Evolutionary conservation across 768 basidiomycete species (phyloP), one percentile per base, ranked within the genome.

Genomic region (Nevesoporus exiguus): DNA sequence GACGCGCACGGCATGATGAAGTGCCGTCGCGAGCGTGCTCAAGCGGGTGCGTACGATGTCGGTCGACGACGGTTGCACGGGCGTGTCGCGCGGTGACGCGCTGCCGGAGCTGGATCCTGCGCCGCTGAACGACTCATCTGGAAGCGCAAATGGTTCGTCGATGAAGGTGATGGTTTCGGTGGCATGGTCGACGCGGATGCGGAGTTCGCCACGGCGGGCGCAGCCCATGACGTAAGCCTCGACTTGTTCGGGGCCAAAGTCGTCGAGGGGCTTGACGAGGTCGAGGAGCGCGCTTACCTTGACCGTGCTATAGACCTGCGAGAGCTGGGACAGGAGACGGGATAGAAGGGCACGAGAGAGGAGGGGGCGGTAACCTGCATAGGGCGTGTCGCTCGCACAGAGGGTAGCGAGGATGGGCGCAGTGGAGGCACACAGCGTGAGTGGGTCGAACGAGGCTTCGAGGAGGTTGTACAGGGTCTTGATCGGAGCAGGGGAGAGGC

Each of bases 161-260:
- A 86, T 78, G 64, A 98, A 99, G 7, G 83, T 78, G 71, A 98
- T 85, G 55, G 84, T 85, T 17, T 92, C 90, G 3, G 80, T 82
- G 29, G 88, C 85, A 68, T 99, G 96, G 71, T 98, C 93, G 42
- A 98, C 83, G 15, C 85, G 84, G 58, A 97, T 86, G 61, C 75
- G 80, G 46, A 98, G 81, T 70, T 97, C 93, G 36, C 92, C 91
- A 8, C 88, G 83, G 44, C 87, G 83, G 41, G 92, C 91, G 54
- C 93, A 92, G 33, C 88, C 86, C 90, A 97, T 96, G 58, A 98
- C 75, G 71, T 96, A 98, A 5, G 89, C 88, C 72, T 98, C 93
- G 59, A 87, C 77, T 67, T 88, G 85, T 56, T 87, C 84, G n/a
- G 83, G 81, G 5, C 76, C 77, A 33, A 81, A 65, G 7, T 75